Percentiles rank a stretch among this genome's conserved stretches.
These are phyloP conservation scores for Pouteria campechiana DNA, from an alignment of 179 eudicot species.

Conservation along the genomic window DNA sequence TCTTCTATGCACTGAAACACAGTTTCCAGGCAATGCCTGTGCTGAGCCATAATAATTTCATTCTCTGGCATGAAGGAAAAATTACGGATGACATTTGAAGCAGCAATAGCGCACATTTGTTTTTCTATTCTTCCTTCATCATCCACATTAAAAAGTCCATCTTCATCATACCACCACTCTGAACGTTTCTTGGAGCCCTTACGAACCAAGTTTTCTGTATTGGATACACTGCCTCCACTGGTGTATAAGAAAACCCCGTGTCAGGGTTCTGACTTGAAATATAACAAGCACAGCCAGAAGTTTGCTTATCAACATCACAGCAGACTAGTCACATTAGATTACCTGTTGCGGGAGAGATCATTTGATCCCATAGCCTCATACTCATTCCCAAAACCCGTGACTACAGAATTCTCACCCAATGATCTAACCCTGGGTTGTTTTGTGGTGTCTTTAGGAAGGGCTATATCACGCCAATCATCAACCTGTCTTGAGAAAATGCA, in stretches of 20 bases:
- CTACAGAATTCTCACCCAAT: conserved; percentile 65
- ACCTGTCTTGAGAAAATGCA: conserved; percentile 54
- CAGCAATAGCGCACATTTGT: conserved; percentile 94
- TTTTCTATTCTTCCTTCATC: conserved; percentile 90
- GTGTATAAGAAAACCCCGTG: conserved; percentile 21
- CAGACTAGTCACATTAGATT: conserved; percentile 3
- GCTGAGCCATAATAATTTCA: conserved; percentile 84
- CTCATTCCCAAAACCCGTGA: conserved; percentile 87
- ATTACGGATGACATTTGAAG: conserved; percentile 88
- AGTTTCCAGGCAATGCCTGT: conserved; percentile 90
- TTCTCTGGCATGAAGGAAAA: conserved; percentile 94
- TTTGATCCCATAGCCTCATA: conserved; percentile 44
- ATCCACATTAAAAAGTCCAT: conserved; percentile 84
- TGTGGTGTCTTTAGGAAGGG: conserved; percentile 64
- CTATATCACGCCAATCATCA: conserved; percentile 98
- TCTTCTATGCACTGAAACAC: conserved; percentile 88
- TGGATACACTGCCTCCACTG: conserved; percentile 37
- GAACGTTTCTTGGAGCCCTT: conserved; percentile 33
- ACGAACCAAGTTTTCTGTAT: conserved; percentile 39
- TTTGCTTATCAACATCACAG: too few species aligned
- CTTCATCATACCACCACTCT: conserved; percentile 94
- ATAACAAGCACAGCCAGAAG: not conserved
- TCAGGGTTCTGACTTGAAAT: conserved; percentile 4
- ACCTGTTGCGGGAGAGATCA: conserved; percentile 45
- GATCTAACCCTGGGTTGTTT: conserved; percentile 54